Evolutionary conservation across 1,284 basidiomycete species (phyloP), one percentile per base, ranked within the genome.

Genomic region (Peniophora sp.): DNA sequence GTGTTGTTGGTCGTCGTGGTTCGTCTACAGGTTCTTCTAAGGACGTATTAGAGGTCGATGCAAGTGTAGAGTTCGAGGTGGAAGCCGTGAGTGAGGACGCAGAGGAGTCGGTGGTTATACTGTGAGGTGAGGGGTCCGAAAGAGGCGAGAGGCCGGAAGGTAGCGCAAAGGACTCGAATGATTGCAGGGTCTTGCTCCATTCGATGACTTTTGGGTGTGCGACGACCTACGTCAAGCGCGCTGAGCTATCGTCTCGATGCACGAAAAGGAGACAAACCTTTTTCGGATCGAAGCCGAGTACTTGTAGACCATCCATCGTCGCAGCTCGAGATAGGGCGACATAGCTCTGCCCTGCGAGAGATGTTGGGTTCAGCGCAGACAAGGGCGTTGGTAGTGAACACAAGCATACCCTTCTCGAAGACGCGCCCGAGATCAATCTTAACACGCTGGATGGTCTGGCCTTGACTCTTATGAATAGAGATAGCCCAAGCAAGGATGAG

Each of bases 251-350:
- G 19, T 39, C 24, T 6, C 49, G 25, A 49, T 19, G 22, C 14
- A 19, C 25, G 14, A 8, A 12, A 32, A 22, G 12, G 11, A 14
- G 36, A 32, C 27, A 5, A 50, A 84, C 85, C 75, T 94, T 96
- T 32, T 67, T 77, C 0, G 85, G 70, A 57, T 89, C 80, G 65
- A 99, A 99, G 39, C 90, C 84, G 2, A 90, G 69, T 1, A 98
- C 90, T 64, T 99, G 93, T 20, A 99, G 75, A 1, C 94, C 92
- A 9, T 95, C 86, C 45, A 99, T 71, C 9, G 84, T 87, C 0
- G 94, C 97, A 2, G 97, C 97, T 32, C 97, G 91, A 20, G 94
- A 97, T 16, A 99, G 75, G 0, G 97, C 96, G 25, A 98, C 95
- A 61, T 99, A 98, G 34, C 93, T 93, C 73, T 93, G 92, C 32